Conservation (phyloP, 768 basidiomycete species). For the Rubroboletus satanas region DNA sequence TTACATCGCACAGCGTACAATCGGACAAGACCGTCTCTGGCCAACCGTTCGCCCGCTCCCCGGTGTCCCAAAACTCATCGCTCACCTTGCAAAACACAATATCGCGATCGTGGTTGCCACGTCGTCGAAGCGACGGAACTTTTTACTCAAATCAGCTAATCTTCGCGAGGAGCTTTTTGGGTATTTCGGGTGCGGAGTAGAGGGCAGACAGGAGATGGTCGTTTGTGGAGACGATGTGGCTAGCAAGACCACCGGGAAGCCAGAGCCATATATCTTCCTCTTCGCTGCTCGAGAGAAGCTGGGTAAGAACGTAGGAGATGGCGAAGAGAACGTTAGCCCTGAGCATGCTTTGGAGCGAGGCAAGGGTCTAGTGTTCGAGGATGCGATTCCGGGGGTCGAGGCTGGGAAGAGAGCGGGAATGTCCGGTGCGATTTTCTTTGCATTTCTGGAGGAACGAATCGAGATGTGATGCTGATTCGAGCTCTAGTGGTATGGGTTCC, state of each 20-base stretch:
- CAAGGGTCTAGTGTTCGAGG: constrained; percentile 79
- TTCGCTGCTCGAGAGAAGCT: constrained; percentile 61
- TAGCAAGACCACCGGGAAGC: constrained; percentile 64
- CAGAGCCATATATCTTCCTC: constrained; percentile 78
- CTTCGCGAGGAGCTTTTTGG: constrained; percentile 53
- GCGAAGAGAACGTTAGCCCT: constrained; percentile 30
- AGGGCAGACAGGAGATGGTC: constrained; percentile 41
- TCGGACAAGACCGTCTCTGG: constrained; percentile 62
- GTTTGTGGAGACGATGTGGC: constrained; percentile 72
- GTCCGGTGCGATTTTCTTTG: constrained; percentile 53
- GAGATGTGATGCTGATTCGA: background rate
- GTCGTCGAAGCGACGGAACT: constrained; percentile 63
- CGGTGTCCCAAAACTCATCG: constrained; percentile 64
- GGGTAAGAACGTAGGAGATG: constrained; percentile 52
- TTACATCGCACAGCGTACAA: constrained; percentile 55
- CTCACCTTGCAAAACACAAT: constrained; percentile 60
- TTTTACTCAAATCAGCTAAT: constrained; percentile 62
- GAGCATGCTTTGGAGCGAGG: constrained; percentile 45
- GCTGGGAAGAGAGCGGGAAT: constrained; percentile 84
- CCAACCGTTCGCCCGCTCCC: constrained; percentile 69
- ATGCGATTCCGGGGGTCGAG: constrained; percentile 70
- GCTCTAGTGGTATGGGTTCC: constrained; percentile 79
- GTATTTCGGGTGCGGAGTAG: constrained; percentile 22
- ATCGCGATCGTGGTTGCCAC: constrained; percentile 84
- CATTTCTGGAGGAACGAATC: background rate